phyloP scores from a whole-genome alignment of 2,329 filamentous ascomycete species.

The Botryotinia convoluta region DNA sequence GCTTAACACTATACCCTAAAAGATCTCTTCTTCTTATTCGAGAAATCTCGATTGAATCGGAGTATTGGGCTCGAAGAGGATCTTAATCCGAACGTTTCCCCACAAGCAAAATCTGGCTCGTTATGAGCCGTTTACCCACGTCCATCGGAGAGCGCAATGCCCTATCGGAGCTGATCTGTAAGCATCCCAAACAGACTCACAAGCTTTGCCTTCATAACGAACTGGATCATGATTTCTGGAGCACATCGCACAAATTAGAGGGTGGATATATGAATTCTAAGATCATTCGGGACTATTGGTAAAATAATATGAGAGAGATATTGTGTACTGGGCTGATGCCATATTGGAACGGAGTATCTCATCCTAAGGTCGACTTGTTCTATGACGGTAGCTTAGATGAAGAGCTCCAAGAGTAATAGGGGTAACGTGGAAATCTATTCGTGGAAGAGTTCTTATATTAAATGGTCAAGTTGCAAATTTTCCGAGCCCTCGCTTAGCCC shows the following conservation, averaged over 20 bases:
- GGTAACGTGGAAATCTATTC: not conserved
- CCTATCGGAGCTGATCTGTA: not conserved
- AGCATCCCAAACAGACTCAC: not conserved
- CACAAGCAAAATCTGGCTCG: not conserved
- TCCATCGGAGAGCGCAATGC: not conserved
- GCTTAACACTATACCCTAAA: not conserved
- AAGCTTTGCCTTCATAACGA: not conserved
- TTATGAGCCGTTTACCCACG: not conserved
- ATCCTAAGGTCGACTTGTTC: not conserved
- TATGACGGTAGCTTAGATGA: no score
- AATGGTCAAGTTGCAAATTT: not conserved
- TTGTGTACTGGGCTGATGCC: not conserved
- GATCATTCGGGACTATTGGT: not conserved
- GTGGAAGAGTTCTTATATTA: not conserved
- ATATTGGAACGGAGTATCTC: no score
- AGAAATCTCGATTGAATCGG: not conserved
- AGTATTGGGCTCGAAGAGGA: not conserved
- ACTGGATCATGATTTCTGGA: not conserved
- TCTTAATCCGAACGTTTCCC: no score
- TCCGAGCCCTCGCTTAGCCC: not conserved
- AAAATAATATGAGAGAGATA: no score
- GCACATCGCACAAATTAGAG: not conserved
- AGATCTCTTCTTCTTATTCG: not conserved
- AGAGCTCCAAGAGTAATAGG: not conserved
- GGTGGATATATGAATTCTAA: not conserved